Percentiles rank a stretch among this genome's conserved stretches.
Conservation (phyloP, 495 filamentous ascomycete genomes). For the Podospora australis region DNA sequence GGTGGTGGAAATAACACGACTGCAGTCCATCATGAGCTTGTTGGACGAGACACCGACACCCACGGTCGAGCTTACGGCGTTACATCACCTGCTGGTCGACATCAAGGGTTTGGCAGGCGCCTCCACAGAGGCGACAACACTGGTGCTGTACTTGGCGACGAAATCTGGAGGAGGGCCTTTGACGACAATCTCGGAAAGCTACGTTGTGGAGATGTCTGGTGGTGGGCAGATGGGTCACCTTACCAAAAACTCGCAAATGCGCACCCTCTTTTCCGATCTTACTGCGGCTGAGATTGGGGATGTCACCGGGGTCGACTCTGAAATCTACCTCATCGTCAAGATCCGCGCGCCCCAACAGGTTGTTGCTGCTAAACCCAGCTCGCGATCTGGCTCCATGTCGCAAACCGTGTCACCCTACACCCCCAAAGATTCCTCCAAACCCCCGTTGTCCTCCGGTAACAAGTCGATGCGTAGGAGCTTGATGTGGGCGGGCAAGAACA, state of each 20-base stretch:
- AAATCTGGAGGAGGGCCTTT: slow-evolving; percentile 55
- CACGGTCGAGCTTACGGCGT: slow-evolving; percentile 58
- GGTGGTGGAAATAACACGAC: slow-evolving; percentile 78
- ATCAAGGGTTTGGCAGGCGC: slow-evolving; percentile 72
- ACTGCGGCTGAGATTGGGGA: slow-evolving; percentile 79
- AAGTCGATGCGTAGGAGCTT: slow-evolving; percentile 69
- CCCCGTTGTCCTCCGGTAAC: slow-evolving; percentile 36
- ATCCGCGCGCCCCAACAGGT: slow-evolving; percentile 60
- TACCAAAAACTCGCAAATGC: slow-evolving; percentile 58
- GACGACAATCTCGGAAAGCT: slow-evolving; percentile 73
- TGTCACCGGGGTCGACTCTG: slow-evolving; percentile 53
- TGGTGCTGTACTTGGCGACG: slow-evolving; percentile 74
- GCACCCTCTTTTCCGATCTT: slow-evolving; percentile 82
- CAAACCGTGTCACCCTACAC: slow-evolving; percentile 30
- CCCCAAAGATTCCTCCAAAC: slow-evolving; percentile 33
- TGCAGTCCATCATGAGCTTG: slow-evolving; percentile 94
- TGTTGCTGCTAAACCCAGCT: slow-evolving; percentile 38
- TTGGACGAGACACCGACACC: slow-evolving; percentile 68
- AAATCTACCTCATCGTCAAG: slow-evolving; percentile 79
- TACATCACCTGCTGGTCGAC: slow-evolving; percentile 83
- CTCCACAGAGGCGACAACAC: slow-evolving; percentile 60
- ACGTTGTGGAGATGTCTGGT: slow-evolving; percentile 69
- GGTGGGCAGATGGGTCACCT: slow-evolving; percentile 58
- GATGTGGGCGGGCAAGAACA: slow-evolving; percentile 66
- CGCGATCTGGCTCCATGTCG: slow-evolving; percentile 36